phyloP scores from a whole-genome alignment of 495 filamentous ascomycete species.

The Lindgomyces ingoldianus region DNA sequence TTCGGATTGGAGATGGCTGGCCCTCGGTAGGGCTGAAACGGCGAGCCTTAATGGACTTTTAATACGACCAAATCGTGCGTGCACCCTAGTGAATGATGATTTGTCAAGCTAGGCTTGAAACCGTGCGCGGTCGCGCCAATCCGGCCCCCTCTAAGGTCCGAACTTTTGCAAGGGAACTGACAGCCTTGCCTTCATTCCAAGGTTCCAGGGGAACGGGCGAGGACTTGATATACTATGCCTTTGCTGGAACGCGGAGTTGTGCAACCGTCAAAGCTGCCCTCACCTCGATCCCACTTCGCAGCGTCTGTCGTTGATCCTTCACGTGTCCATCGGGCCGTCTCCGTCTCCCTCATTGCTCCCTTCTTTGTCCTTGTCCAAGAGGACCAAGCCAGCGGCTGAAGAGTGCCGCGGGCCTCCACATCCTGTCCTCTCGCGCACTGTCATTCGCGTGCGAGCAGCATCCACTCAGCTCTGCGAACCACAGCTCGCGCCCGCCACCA shows the following conservation, averaged over 20 bases:
- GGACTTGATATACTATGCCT: neutral
- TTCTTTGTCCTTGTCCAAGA: neutral
- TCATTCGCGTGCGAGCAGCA: neutral
- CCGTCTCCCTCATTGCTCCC: neutral
- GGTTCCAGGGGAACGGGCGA: neutral
- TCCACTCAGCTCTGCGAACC: no score
- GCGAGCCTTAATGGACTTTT: conserved; percentile 1
- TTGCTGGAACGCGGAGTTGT: no score
- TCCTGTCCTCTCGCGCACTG: neutral
- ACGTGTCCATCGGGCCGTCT: no score
- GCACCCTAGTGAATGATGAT: neutral
- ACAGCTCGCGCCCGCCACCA: neutral
- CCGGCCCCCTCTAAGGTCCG: no score
- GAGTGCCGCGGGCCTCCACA: neutral
- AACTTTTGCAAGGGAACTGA: no score
- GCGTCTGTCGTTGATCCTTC: no score
- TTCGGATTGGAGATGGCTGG: neutral
- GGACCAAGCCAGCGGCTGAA: neutral
- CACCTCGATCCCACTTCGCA: no score
- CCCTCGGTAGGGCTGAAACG: conserved; percentile 29
- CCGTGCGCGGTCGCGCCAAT: no score
- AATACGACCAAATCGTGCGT: conserved; percentile 7
- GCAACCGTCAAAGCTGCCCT: no score
- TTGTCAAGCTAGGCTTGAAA: neutral
- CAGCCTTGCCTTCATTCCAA: neutral